Evolutionary conservation across 225 moss, liverwort and hornwort genomes (phyloP).

Genomic region (Polytrichum commune): DNA sequence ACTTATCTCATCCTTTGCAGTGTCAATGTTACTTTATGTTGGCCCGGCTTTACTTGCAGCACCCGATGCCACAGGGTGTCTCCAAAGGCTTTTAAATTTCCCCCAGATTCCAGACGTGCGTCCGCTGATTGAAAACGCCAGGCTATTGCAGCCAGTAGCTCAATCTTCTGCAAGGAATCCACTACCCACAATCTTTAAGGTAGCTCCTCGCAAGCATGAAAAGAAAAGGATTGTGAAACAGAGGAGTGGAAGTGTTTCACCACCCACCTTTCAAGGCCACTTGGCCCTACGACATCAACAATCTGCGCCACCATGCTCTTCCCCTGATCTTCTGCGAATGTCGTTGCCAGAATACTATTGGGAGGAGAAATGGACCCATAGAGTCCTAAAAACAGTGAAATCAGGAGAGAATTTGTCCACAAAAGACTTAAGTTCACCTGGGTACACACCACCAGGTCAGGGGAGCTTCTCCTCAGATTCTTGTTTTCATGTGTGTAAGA

Average conservation of each 20-base stretch:
- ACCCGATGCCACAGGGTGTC: conserved; percentile 51
- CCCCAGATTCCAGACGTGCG: conserved; percentile 44
- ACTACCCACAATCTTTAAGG: conserved; percentile 16
- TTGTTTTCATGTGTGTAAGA: background rate
- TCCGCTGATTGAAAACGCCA: conserved; percentile 48
- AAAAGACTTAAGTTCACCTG: background rate
- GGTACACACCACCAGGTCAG: background rate
- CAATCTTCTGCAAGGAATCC: conserved; percentile 35
- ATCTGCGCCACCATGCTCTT: conserved; percentile 15
- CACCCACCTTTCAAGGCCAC: conserved; percentile 33
- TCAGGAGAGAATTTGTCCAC: conserved; percentile 28
- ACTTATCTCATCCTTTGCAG: conserved; percentile 48
- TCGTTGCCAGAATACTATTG: conserved; percentile 59
- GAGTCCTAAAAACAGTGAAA: conserved; percentile 35
- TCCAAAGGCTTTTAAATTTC: conserved; percentile 46
- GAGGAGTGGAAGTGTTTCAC: conserved; percentile 48
- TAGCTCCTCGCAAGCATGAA: conserved; percentile 18
- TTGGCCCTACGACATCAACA: conserved; percentile 26
- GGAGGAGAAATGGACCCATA: conserved; percentile 68
- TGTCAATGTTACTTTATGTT: conserved; percentile 57
- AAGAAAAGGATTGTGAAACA: conserved; percentile 27
- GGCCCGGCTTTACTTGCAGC: conserved; percentile 55
- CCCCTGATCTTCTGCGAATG: conserved; percentile 47
- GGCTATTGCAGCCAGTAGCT: conserved; percentile 40
- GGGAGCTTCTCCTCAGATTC: background rate